Evolutionary conservation across 1,139 yeast genomes (phyloP), one percentile per base, ranked within the genome.

Genomic region (Candida glucosophila): DNA sequence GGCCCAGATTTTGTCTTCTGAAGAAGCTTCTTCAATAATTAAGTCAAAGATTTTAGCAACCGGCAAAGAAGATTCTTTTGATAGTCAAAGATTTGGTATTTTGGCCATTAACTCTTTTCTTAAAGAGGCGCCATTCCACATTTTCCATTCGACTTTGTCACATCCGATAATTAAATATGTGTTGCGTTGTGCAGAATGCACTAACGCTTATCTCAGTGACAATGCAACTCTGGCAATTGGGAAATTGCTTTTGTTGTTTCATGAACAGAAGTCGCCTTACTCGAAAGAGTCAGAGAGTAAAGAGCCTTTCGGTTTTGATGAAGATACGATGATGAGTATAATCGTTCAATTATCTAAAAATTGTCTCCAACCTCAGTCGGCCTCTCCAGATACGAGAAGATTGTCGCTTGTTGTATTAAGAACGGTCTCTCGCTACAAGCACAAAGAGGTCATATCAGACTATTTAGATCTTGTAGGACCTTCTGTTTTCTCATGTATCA

Each of bases 211-310:
- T 39, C 62, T 85, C 30, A 67, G 80, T 37, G 95, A 83, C 40
- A 80, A 81, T 43, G 78, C 88, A n/a, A 65, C 80, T 4, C 53
- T 79, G 30, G 97, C 95, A 3, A 66, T 80, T 28, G 96, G 95
- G 34, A 88, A 88, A 53, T 39, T 80, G n/a, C 55, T 85, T 31
- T 58, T 86, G 27, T 54, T 73, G 22, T 47, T 61, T 17, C 61
- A 55, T 7, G 68, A 60, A 33, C 49, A 27, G 8, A 55, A 57
- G 22, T 58, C 74, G 7, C 73, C 73, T 25, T 48, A 36, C 30
- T 23, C 33, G 12, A 47, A 41, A 3, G 37, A 29, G 8, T 30
- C 35, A 3, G 22, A 11, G 10, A 31, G 24, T 11, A 26, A 26
- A 4, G 25, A 24, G 4, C 44, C 55, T 6, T 65, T 67, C 34